Conservation (phyloP, 352 stramenopile species). For the Globisporangium nunn region DNA sequence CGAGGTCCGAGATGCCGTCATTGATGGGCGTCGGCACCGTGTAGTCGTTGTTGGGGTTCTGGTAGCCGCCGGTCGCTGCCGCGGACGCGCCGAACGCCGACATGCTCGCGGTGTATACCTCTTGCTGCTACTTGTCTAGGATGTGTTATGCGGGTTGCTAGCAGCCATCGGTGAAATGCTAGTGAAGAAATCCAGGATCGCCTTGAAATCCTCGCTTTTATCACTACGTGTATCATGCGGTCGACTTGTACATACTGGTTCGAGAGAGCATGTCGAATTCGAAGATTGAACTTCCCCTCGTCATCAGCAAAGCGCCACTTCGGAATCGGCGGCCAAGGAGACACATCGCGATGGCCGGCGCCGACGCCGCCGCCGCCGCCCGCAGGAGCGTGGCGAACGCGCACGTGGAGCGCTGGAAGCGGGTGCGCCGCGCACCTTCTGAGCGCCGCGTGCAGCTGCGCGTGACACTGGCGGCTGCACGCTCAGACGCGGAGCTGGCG, state of each 20-base stretch:
- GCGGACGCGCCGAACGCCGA: slow-evolving; percentile 43
- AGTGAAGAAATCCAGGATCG: neutral
- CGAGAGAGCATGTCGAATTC: neutral
- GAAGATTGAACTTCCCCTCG: neutral
- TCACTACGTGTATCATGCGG: neutral
- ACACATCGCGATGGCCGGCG: neutral
- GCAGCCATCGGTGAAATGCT: neutral
- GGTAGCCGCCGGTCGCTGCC: slow-evolving; percentile 36
- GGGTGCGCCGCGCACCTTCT: slow-evolving; percentile 13
- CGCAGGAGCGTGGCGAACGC: slow-evolving; percentile 11
- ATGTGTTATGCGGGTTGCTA: neutral
- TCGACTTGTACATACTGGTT: neutral
- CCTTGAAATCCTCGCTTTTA: neutral
- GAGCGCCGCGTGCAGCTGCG: slow-evolving; percentile 24
- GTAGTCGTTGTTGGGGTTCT: slow-evolving; percentile 79
- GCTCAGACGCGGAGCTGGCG: slow-evolving; percentile 28
- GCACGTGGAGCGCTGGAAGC: slow-evolving; percentile 8
- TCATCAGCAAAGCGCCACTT: neutral
- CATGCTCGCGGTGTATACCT: slow-evolving; percentile 7
- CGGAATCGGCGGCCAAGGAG: neutral
- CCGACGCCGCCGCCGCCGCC: no score
- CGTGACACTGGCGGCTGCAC: slow-evolving; percentile 25
- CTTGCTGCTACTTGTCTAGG: neutral
- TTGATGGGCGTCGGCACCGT: slow-evolving; percentile 52
- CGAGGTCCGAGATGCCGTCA: slow-evolving; percentile 71